A percentile compares a stretch with the other conserved stretches of the same genome.
These are phyloP conservation scores for Tetradesmus lagerheimii DNA, from an alignment of 139 green algal species.

Conservation along the genomic window DNA sequence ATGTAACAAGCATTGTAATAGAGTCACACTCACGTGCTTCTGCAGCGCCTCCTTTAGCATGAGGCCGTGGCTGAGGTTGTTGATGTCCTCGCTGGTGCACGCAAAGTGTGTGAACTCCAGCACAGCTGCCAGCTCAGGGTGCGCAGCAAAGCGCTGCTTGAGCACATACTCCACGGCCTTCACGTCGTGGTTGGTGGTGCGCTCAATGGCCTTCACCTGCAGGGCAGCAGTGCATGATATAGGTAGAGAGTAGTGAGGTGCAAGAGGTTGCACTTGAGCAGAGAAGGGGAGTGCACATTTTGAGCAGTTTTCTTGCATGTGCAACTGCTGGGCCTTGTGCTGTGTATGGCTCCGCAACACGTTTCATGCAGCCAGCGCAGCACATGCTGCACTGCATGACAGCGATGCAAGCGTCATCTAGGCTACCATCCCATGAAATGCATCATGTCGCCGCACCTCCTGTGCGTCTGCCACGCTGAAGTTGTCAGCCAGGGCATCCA, in stretches of 20 bases:
- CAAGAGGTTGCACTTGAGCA: too few species aligned
- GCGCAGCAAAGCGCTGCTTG: conserved; percentile 80
- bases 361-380: too few species aligned
- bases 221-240: neutral
- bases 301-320: too few species aligned
- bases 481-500: conserved; percentile 83
- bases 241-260: neutral
- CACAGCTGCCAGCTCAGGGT: conserved; percentile 77
- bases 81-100: conserved; percentile 99
- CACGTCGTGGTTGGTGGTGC: conserved; percentile 99
- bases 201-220: conserved; percentile 91
- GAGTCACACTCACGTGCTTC: conserved; percentile 52
- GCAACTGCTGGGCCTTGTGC: too few species aligned
- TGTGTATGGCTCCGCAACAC: too few species aligned
- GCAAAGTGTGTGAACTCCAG: conserved; percentile 99
- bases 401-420: too few species aligned
- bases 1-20: neutral
- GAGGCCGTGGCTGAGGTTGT: conserved; percentile 98
- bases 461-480: conserved; percentile 83
- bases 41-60: conserved; percentile 94
- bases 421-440: too few species aligned
- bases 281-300: conserved; percentile 46
- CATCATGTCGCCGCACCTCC: conserved; percentile 56
- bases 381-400: too few species aligned
- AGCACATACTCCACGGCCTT: conserved; percentile 99